These are phyloP conservation scores for Colletotrichum sp. DNA, from an alignment of 2,329 filamentous ascomycete species.

Conservation along the genomic window DNA sequence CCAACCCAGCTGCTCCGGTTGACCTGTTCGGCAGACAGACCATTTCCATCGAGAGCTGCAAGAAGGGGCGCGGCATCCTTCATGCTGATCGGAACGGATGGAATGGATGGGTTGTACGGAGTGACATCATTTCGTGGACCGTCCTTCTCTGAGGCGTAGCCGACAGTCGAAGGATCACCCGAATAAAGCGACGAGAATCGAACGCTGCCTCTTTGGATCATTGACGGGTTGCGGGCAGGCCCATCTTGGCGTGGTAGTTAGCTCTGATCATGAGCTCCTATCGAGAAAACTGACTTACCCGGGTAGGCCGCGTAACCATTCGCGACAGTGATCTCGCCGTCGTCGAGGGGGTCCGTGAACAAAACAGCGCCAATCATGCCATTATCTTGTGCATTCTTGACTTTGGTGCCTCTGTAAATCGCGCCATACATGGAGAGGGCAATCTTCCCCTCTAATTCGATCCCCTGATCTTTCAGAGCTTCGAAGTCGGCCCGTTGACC, in stretches of 20 bases:
- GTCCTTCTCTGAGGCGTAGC: slow-evolving; percentile 8
- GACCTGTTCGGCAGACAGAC: neutral
- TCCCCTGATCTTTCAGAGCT: neutral
- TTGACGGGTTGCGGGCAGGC: neutral
- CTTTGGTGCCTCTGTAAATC: slow-evolving; percentile 6
- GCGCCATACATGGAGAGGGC: slow-evolving; percentile 5
- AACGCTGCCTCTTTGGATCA: slow-evolving; percentile 15
- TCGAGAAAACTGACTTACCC: neutral
- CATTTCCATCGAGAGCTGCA: neutral
- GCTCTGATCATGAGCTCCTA: fast-evolving
- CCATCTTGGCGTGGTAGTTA: neutral
- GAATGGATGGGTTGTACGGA: slow-evolving; percentile 3
- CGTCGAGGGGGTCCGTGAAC: slow-evolving; percentile 3
- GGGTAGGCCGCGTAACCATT: slow-evolving; percentile 8
- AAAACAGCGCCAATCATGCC: slow-evolving; percentile 7
- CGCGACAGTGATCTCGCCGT: slow-evolving; percentile 10
- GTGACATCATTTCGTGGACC: slow-evolving; percentile 4
- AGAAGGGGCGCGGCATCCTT: neutral
- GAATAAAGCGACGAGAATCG: slow-evolving; percentile 8
- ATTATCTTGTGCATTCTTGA: slow-evolving; percentile 8
- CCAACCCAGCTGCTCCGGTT: slow-evolving; percentile 8
- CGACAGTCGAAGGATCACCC: neutral
- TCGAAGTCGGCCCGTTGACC: neutral
- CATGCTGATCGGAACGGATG: slow-evolving; percentile 6
- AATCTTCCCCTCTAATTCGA: slow-evolving; percentile 5